These are phyloP conservation scores for Eleusine coracana DNA, from an alignment of 176 grass and related monocot species.

Conservation along the genomic window DNA sequence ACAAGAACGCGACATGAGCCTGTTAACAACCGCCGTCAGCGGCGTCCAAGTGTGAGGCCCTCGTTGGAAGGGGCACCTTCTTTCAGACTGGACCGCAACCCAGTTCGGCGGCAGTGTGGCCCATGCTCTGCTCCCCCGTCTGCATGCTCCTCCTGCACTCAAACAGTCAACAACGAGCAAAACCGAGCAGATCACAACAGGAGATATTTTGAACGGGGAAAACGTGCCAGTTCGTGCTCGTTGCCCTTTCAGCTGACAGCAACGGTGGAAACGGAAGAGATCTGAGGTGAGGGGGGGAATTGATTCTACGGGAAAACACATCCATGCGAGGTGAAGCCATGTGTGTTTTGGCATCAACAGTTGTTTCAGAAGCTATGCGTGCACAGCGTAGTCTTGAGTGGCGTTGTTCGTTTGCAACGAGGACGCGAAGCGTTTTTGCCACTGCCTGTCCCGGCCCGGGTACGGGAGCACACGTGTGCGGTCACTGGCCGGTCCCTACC, in stretches of 20 bases:
- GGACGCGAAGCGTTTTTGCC: neutral
- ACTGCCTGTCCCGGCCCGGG: neutral
- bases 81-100: neutral
- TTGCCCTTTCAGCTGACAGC: neutral
- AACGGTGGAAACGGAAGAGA: neutral
- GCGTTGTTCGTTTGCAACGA: too few species aligned
- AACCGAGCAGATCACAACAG: neutral
- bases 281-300: too few species aligned
- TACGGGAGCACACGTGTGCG: neutral
- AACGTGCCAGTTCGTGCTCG: neutral
- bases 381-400: too few species aligned
- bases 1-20: neutral
- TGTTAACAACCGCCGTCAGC: neutral
- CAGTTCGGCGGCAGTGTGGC: neutral
- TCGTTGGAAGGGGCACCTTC: neutral
- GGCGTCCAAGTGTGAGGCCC: neutral
- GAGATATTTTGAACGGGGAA: neutral
- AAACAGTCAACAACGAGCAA: neutral
- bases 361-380: too few species aligned
- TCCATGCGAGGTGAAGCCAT: neutral
- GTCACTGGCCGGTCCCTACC: neutral
- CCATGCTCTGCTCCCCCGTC: neutral
- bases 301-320: neutral
- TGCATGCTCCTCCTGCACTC: neutral
- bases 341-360: too few species aligned